Percentiles rank a stretch among this genome's conserved stretches.
Evolutionary conservation across 352 stramenopile genomes (phyloP).

Genomic region (Achlya hypogyna): DNA sequence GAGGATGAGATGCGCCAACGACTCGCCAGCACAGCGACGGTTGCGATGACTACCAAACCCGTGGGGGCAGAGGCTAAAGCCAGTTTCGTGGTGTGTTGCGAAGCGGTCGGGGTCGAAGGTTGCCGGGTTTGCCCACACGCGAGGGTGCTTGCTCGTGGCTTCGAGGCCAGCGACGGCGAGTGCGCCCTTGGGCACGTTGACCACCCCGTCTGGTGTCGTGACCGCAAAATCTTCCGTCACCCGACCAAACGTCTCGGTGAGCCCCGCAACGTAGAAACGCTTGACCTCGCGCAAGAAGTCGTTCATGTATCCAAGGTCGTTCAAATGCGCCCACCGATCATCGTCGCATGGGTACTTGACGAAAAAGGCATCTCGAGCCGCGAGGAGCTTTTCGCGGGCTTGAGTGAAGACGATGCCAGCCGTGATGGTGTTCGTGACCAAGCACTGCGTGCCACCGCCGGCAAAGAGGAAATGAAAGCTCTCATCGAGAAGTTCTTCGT

Average conservation of each 20-base stretch:
- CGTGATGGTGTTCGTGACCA: constrained; percentile 9
- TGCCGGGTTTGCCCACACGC: background rate
- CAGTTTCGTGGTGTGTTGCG: background rate
- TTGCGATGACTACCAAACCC: background rate
- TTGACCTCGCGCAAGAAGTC: constrained; percentile 8
- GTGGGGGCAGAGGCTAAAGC: background rate
- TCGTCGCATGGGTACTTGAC: constrained; percentile 4
- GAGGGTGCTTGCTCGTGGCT: constrained; percentile 3
- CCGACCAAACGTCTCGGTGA: background rate
- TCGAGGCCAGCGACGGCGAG: constrained; percentile 6
- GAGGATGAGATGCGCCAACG: background rate
- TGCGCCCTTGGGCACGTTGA: background rate
- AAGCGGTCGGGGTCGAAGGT: constrained; percentile 15
- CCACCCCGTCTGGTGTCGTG: background rate
- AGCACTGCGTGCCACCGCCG: background rate
- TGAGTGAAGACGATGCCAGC: background rate
- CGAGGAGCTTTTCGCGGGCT: background rate
- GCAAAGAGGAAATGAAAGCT: constrained; percentile 7
- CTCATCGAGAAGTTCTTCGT: constrained; percentile 1
- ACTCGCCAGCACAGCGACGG: background rate
- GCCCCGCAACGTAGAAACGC: background rate
- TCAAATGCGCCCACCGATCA: background rate
- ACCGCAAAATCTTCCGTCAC: background rate
- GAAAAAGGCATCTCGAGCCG: background rate
- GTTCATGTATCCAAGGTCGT: constrained; percentile 11